Evolutionary conservation across 768 basidiomycete genomes (phyloP).

Genomic region (Collybiopsis confluens): DNA sequence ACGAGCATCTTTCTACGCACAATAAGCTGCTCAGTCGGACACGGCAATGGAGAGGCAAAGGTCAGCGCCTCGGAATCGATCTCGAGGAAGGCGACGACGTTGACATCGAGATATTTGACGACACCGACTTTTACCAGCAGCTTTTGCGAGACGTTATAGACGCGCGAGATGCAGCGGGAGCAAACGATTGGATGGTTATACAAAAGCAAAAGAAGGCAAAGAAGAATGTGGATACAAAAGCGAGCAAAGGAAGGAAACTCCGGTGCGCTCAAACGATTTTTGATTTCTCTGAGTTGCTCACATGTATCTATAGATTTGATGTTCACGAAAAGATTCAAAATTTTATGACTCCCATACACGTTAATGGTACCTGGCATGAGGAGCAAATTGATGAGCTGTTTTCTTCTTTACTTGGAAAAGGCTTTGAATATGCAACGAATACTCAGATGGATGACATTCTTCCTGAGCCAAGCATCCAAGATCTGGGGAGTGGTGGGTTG

Average conservation of each 20-base stretch:
- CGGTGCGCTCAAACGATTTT: slow-evolving; percentile 42
- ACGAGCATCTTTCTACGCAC: slow-evolving; percentile 62
- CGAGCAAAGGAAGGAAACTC: slow-evolving; percentile 92
- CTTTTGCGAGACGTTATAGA: slow-evolving; percentile 91
- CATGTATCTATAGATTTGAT: slow-evolving; percentile 59
- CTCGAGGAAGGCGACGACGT: slow-evolving; percentile 26
- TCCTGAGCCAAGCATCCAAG: slow-evolving; percentile 12
- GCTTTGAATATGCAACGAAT: slow-evolving; percentile 40
- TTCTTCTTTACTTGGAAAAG: slow-evolving; percentile 77
- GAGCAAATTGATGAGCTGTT: slow-evolving; percentile 97
- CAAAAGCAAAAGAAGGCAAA: slow-evolving; percentile 72
- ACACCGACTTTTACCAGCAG: slow-evolving; percentile 92
- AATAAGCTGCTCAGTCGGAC: slow-evolving; percentile 62
- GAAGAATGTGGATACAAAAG: slow-evolving; percentile 92
- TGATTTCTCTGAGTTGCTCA: neutral
- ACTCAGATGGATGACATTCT: slow-evolving; percentile 22
- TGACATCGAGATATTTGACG: slow-evolving; percentile 65
- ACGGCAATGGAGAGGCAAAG: slow-evolving; percentile 48
- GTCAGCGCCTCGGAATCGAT: slow-evolving; percentile 36
- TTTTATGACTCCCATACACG: slow-evolving; percentile 89
- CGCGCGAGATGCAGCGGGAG: slow-evolving; percentile 39
- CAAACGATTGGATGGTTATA: slow-evolving; percentile 57
- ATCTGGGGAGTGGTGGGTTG: neutral
- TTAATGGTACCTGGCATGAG: slow-evolving; percentile 80
- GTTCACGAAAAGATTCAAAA: slow-evolving; percentile 95